Base-by-base conservation (phyloP, 306 rosid species). In the Malus sylvestris region DNA sequence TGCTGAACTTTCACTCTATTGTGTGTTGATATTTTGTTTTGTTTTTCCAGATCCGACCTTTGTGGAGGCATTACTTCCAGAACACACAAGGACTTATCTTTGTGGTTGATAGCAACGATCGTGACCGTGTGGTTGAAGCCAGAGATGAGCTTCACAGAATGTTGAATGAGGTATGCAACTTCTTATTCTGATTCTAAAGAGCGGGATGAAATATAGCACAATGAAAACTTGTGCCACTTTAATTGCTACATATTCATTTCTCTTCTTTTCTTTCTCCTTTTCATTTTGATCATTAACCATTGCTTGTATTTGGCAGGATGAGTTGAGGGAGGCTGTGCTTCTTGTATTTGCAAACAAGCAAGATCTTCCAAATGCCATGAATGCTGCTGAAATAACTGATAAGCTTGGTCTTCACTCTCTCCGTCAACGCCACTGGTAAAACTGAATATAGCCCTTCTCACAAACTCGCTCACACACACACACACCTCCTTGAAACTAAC, bases 321-420 rank as follows among this genome's bases (percentile, higher is more conserved):
- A 91, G 83, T 86, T 91, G 80, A 88, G 95, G 83, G 97, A 91
- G 71, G 97, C 97, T 1, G 97, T 91, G 80, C 89, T 91, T 72
- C 91, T 91, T 62, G 97, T 91, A 75, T 91, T 91, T 75, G 97
- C 95, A 18, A 91, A 91, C 85, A 91, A 91, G 76, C 97, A 91
- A 86, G 97, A 91, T 91, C 97, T 91, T 82, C 97, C 97, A 40
- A 91, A 91, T 82, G 97, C 97, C 81, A 89, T 89, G 97, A 91
- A 91, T 85, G 93, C 96, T 76, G 96, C 96, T n/a, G 96, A 90
- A 82, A 90, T 90, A 44, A 90, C 96, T 52, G 96, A 91, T 76
- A 91, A 91, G 87, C 96, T 91, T 23, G 96, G 96, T 42, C 96
- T 91, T 79, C 93, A 91, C 84, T 88, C 96, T 4, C 96, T 90